Evolutionary conservation across 208 protist species (phyloP).

Genomic region (Leishmania braziliensis): DNA sequence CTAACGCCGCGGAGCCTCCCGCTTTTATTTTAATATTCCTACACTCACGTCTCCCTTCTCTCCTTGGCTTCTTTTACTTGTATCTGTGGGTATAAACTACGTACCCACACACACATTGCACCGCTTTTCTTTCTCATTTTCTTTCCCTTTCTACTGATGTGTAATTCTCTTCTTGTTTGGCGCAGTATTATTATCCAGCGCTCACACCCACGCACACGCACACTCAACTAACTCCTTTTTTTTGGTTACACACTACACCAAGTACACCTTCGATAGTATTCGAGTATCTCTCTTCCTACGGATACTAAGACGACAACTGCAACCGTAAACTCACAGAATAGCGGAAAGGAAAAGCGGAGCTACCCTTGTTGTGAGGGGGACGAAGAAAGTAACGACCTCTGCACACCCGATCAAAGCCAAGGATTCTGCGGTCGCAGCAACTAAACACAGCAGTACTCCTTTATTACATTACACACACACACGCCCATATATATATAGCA

Average conservation of each 20-base stretch:
- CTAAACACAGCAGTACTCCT: background rate
- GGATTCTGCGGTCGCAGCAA: background rate
- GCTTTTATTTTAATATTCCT: background rate
- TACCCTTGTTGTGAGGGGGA: background rate
- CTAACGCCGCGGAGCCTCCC: background rate
- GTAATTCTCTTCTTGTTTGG: background rate
- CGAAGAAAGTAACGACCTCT: background rate
- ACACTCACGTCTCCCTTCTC: background rate
- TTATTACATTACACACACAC: background rate
- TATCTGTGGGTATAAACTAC: background rate
- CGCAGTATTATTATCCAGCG: slow-evolving; percentile 6
- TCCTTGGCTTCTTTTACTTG: background rate
- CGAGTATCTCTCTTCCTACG: background rate
- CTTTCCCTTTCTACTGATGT: background rate
- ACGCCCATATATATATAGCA: no score
- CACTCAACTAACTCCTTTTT: background rate
- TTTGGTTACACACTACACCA: background rate
- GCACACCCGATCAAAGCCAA: background rate
- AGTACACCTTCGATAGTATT: background rate
- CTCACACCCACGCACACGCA: background rate
- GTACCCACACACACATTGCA: background rate
- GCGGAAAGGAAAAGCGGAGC: background rate
- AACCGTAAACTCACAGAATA: background rate
- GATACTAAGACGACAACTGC: background rate
- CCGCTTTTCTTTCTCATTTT: background rate